A percentile compares a stretch with the other conserved stretches of the same genome.
Evolutionary conservation across 2,329 filamentous ascomycete genomes (phyloP).

Genomic region (Aspergillus glaucus): DNA sequence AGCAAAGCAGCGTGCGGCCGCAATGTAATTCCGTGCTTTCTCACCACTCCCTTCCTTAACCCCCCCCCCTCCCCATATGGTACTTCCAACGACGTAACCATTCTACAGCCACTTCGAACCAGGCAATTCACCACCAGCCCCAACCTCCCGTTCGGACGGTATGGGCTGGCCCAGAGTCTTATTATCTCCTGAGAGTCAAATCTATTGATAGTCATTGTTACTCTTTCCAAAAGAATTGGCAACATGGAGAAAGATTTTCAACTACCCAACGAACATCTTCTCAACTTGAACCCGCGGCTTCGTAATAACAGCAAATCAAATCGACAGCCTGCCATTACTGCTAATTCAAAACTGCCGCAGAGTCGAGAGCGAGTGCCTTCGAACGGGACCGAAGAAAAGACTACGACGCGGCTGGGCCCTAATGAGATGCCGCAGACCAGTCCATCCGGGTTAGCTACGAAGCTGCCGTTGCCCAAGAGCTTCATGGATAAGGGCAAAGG

Average conservation of each 20-base stretch:
- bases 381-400: background rate
- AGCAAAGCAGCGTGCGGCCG: no score
- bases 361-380: background rate
- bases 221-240: background rate
- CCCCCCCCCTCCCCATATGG: background rate
- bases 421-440: background rate
- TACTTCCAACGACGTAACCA: background rate
- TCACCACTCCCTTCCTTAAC: background rate
- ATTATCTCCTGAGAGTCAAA: no score
- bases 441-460: conserved; percentile 15
- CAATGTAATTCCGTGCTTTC: background rate
- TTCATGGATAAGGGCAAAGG: conserved; percentile 12
- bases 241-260: conserved; percentile 22
- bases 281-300: conserved; percentile 23
- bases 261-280: conserved; percentile 23
- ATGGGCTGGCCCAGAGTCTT: conserved; percentile 9
- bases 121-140: background rate
- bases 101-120: background rate
- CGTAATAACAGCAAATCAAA: conserved; percentile 2
- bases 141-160: conserved; percentile 5
- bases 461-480: conserved; percentile 22
- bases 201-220: no score
- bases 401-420: background rate
- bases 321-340: background rate
- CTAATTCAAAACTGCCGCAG: background rate